Evolutionary conservation across 805 yeast genomes (phyloP).

Genomic region (Candida sonorensis): DNA sequence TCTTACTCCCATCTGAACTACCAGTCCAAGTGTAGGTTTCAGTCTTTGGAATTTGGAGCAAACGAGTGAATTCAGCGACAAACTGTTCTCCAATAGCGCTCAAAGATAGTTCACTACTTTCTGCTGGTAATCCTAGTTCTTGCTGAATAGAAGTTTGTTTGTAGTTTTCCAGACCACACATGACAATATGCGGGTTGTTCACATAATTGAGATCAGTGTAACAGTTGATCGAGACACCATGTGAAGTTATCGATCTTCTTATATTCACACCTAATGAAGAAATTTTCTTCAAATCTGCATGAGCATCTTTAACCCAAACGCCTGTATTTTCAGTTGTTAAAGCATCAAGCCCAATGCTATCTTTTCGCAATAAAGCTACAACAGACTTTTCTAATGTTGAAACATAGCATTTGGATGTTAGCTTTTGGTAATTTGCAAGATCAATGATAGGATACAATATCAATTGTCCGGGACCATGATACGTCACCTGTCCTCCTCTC

Average conservation of each 20-base stretch:
- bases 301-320: constrained; percentile 57
- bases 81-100: constrained; percentile 36
- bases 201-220: constrained; percentile 65
- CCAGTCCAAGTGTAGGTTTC: no score
- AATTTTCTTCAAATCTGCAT: constrained; percentile 46
- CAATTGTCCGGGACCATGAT: constrained; percentile 94
- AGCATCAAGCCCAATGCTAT: constrained; percentile 32
- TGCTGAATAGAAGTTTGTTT: constrained; percentile 47
- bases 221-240: constrained; percentile 83
- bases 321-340: constrained; percentile 71
- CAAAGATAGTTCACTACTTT: no score
- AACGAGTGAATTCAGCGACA: constrained; percentile 38
- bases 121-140: constrained; percentile 10
- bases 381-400: constrained; percentile 38
- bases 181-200: constrained; percentile 52
- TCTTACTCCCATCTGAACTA: no score
- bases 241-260: constrained; percentile 76
- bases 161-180: constrained; percentile 77
- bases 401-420: constrained; percentile 47
- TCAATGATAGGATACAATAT: constrained; percentile 80
- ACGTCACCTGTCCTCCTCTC: constrained; percentile 95
- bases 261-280: constrained; percentile 89
- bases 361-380: constrained; percentile 13
- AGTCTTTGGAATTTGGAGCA: no score
- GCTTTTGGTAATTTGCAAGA: constrained; percentile 47